Evolutionary conservation across 768 basidiomycete genomes (phyloP).

Genomic region (Macrocybe gigantea): DNA sequence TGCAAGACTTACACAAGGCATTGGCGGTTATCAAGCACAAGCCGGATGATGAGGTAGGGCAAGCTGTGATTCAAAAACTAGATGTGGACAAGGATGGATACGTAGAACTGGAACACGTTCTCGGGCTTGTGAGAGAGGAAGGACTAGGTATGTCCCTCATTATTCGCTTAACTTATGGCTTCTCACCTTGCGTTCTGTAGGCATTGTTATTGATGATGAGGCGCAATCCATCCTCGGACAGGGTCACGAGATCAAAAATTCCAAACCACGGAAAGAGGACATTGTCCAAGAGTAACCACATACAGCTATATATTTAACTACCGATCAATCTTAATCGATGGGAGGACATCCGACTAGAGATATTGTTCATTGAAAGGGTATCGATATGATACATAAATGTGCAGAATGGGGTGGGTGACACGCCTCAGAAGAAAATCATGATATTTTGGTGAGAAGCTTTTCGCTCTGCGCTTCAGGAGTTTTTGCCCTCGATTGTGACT

Average conservation of each 20-base stretch:
- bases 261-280: conserved; percentile 90
- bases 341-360: background rate
- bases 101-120: conserved; percentile 91
- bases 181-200: conserved; percentile 26
- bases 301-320: conserved; percentile 6
- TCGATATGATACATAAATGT: conserved; percentile 13
- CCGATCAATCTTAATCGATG: conserved; percentile 4
- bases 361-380: conserved; percentile 6
- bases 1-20: conserved; percentile 85
- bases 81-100: conserved; percentile 96
- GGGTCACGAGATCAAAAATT: conserved; percentile 75
- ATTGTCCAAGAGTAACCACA: conserved; percentile 69
- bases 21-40: conserved; percentile 90
- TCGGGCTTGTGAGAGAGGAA: conserved; percentile 83
- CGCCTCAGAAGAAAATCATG: too few relatives aligned
- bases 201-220: conserved; percentile 81
- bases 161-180: conserved; percentile 3
- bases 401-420: too few relatives aligned
- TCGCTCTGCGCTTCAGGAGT: conserved; percentile 21
- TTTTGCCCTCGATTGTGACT: conserved; percentile 21
- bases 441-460: background rate
- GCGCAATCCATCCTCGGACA: conserved; percentile 80
- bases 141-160: conserved; percentile 54
- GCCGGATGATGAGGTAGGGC: conserved; percentile 85
- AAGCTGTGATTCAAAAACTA: conserved; percentile 84